These are phyloP conservation scores for Lentinula guzmanii DNA, from an alignment of 768 basidiomycete species.

Conservation along the genomic window DNA sequence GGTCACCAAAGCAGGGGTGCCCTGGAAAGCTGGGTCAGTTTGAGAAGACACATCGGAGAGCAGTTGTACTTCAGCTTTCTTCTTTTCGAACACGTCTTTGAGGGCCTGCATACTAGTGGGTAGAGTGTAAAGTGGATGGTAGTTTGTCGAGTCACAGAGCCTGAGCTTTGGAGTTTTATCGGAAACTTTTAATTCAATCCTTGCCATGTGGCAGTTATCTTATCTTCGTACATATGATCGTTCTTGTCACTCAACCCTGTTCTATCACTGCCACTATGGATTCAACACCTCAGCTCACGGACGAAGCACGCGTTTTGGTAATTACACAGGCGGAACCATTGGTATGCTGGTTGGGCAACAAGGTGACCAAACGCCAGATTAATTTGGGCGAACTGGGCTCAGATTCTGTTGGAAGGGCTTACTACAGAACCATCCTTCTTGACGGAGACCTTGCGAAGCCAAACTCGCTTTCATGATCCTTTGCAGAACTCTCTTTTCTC, in stretches of 20 bases:
- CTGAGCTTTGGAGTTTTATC: not conserved
- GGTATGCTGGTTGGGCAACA: constrained; percentile 77
- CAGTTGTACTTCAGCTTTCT: constrained; percentile 44
- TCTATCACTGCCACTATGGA: constrained; percentile 39
- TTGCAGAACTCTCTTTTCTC: constrained; percentile 71
- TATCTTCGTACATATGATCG: not conserved
- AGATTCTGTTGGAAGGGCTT: constrained; percentile 37
- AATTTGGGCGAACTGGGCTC: not conserved
- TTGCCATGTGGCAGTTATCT: not conserved
- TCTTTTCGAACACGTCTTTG: constrained; percentile 63
- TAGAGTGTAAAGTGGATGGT: not conserved
- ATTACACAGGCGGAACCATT: constrained; percentile 92
- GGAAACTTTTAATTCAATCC: not conserved
- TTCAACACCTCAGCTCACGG: constrained; percentile 34
- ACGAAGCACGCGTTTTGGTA: constrained; percentile 79
- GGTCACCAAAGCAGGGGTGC: constrained; percentile 63
- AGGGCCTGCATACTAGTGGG: constrained; percentile 57
- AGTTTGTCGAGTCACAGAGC: not conserved
- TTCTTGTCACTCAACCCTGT: too few species aligned
- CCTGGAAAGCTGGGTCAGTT: constrained; percentile 26
- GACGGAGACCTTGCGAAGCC: constrained; percentile 75
- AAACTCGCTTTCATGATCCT: constrained; percentile 90
- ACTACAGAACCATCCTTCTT: constrained; percentile 85
- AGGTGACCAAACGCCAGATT: not conserved
- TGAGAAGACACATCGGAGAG: not conserved